Base-by-base conservation (phyloP, 352 stramenopile genomes). In the Phytopythium litorale region DNA sequence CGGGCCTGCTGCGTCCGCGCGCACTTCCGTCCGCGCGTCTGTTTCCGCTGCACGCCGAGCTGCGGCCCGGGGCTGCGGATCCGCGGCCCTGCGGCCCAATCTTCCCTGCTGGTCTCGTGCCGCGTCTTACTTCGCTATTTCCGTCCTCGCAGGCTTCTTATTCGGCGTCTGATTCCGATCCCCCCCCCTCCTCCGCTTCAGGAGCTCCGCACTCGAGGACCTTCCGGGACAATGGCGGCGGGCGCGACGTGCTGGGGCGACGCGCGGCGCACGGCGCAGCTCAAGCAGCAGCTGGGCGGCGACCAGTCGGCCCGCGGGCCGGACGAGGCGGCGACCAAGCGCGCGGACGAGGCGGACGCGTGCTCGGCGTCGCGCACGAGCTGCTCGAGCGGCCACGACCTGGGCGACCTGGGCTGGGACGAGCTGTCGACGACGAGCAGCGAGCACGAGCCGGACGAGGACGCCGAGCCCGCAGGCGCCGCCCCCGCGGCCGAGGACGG, bases 381-480 rank as follows among this genome's bases (percentile, higher is more conserved):
- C 48, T 84, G 70, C 66, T 72, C 71, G 15, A 87, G 72, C 35
- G 75, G 75, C 33, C 65, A 72, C 55, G 73, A 80, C 32, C 48
- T 53, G 48, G 56, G 45, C 6, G 66, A 71, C 43, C 50, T 40
- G 30, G 65, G 69, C 51, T 87, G 75, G 75, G 77, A 84, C 45
- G 74, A 79, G 32, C 63, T 79, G 43, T 80, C 70, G 37, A 77
- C 57, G 7, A 55, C 54, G 23, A 77, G 67, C 51, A 73, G 67
- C 56, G 79, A 75, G 62, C 57, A 69, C 60, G 72, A 82, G 46
- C 67, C 42, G 35, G 72, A 70, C 54, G 74, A 67, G 42, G 62
- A 73, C 28, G 66, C 64, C 32, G 65, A 70, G 53, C 38, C 48
- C 56, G 37, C 60, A 56, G 56, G 48, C 54, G 28, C 54, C 71